Percentiles rank a stretch among this genome's conserved stretches.
These are phyloP conservation scores for Hyaloperonospora arabidopsidis DNA, from an alignment of 352 stramenopile genomes.

Conservation along the genomic window DNA sequence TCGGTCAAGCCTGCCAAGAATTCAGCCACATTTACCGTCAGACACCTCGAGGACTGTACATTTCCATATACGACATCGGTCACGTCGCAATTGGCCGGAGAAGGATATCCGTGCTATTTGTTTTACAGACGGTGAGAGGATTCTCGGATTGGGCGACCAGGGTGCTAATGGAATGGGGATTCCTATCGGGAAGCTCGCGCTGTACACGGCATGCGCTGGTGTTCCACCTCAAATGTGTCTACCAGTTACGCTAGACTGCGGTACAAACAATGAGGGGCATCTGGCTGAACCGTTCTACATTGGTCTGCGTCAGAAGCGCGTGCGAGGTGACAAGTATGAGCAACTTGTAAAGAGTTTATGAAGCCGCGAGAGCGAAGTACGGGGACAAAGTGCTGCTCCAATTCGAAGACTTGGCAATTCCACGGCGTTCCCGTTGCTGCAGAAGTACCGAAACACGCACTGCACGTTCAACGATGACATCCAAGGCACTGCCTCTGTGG, in stretches of 20 bases:
- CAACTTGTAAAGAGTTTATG: slow-evolving; percentile 96
- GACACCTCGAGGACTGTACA: slow-evolving; percentile 88
- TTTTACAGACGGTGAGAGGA: slow-evolving; percentile 93
- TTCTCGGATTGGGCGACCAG: slow-evolving; percentile 93
- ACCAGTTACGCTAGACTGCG: slow-evolving; percentile 91
- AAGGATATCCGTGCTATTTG: slow-evolving; percentile 94
- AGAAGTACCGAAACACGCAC: slow-evolving; percentile 78
- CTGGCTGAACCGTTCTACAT: slow-evolving; percentile 92
- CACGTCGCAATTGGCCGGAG: slow-evolving; percentile 90
- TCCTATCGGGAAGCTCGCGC: slow-evolving; percentile 90
- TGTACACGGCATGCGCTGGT: slow-evolving; percentile 92
- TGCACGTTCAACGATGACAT: slow-evolving; percentile 97
- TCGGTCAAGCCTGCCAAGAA: slow-evolving; percentile 87
- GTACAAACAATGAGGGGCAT: slow-evolving; percentile 92
- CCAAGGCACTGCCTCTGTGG: slow-evolving; percentile 80
- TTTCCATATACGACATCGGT: slow-evolving; percentile 76
- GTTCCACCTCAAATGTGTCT: slow-evolving; percentile 90
- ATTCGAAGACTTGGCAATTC: slow-evolving; percentile 85
- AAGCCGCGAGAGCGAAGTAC: slow-evolving; percentile 86
- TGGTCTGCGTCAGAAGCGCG: slow-evolving; percentile 85
- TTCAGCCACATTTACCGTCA: slow-evolving; percentile 88
- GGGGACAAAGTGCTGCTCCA: slow-evolving; percentile 79
- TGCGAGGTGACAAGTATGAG: slow-evolving; percentile 87
- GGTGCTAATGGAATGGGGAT: slow-evolving; percentile 87
- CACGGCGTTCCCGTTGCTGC: slow-evolving; percentile 69